Evolutionary conservation across 1,139 yeast species (phyloP).

Genomic region (Hyphopichia wangnamkhiaoensis): DNA sequence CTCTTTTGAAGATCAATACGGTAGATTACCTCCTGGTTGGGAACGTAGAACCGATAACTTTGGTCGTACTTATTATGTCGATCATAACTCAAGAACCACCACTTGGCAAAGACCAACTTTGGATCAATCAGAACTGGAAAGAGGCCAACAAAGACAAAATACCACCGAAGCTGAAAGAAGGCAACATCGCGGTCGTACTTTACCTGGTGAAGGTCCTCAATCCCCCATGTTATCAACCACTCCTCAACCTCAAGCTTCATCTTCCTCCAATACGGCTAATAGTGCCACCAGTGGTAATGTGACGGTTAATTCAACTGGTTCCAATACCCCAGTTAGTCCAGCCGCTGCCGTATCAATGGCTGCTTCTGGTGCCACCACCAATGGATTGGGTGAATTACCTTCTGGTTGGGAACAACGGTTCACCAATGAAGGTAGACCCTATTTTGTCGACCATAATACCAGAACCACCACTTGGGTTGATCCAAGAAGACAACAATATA

Average conservation of each 20-base stretch:
- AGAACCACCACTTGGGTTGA: constrained; percentile 99
- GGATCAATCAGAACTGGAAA: constrained; percentile 67
- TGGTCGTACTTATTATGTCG: constrained; percentile 97
- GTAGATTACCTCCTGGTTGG: constrained; percentile 98
- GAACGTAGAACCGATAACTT: constrained; percentile 96
- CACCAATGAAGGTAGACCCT: constrained; percentile 97
- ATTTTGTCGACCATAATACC: constrained; percentile 97
- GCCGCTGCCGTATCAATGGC: constrained; percentile 79
- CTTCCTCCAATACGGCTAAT: constrained; percentile 18
- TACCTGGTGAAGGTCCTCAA: constrained; percentile 70
- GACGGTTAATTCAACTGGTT: constrained; percentile 48
- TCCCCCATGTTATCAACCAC: constrained; percentile 35
- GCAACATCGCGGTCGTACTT: constrained; percentile 86
- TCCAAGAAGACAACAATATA: constrained; percentile 97
- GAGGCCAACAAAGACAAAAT: constrained; percentile 59
- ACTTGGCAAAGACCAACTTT: constrained; percentile 96
- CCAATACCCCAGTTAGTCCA: constrained; percentile 56
- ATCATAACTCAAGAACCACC: constrained; percentile 95
- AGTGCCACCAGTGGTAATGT: constrained; percentile 43
- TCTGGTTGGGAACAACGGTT: constrained; percentile 99
- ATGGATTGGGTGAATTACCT: constrained; percentile 95
- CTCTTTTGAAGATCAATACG: constrained; percentile 95
- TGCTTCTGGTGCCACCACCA: constrained; percentile 88
- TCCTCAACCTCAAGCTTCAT: constrained; percentile 8
- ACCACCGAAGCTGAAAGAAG: constrained; percentile 85